These are phyloP conservation scores for Starmera quercuum DNA, from an alignment of 805 yeast species.

Conservation along the genomic window DNA sequence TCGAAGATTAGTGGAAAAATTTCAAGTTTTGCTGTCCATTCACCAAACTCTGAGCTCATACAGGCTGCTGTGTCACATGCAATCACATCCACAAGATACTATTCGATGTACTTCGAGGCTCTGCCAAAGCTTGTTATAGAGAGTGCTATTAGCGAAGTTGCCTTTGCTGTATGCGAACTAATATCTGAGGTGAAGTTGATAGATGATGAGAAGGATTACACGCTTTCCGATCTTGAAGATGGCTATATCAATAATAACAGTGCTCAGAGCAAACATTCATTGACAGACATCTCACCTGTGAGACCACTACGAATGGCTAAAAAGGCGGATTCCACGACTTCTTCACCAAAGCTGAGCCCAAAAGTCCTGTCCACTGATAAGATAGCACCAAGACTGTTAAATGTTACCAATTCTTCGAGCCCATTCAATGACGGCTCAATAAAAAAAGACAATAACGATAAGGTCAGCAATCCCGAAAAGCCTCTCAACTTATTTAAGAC, in stretches of 20 bases:
- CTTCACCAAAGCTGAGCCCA: conserved; percentile 8
- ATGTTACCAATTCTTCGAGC: too few relatives aligned
- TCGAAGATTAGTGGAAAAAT: conserved; percentile 29
- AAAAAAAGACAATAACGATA: too few relatives aligned
- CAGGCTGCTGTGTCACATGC: conserved; percentile 67
- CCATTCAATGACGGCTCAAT: too few relatives aligned
- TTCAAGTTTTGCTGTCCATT: conserved; percentile 19
- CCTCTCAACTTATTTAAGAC: too few relatives aligned
- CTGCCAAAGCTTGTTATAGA: conserved; percentile 67
- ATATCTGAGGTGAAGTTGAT: conserved; percentile 44
- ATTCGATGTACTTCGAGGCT: conserved; percentile 50
- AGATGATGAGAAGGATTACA: background rate
- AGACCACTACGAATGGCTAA: conserved; percentile 66
- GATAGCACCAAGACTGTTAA: conserved; percentile 12
- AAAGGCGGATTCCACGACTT: conserved; percentile 28
- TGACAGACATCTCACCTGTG: conserved; percentile 35
- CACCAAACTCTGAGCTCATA: conserved; percentile 39
- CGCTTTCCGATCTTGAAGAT: background rate
- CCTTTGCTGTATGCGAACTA: conserved; percentile 57
- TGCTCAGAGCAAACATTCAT: conserved; percentile 2
- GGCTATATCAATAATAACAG: background rate
- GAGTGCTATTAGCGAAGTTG: conserved; percentile 68
- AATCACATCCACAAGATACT: conserved; percentile 72
- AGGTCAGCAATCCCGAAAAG: too few relatives aligned
- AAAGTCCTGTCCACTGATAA: too few relatives aligned